These are phyloP conservation scores for Boletus rubescentipes DNA, from an alignment of 768 basidiomycete genomes.

Conservation along the genomic window DNA sequence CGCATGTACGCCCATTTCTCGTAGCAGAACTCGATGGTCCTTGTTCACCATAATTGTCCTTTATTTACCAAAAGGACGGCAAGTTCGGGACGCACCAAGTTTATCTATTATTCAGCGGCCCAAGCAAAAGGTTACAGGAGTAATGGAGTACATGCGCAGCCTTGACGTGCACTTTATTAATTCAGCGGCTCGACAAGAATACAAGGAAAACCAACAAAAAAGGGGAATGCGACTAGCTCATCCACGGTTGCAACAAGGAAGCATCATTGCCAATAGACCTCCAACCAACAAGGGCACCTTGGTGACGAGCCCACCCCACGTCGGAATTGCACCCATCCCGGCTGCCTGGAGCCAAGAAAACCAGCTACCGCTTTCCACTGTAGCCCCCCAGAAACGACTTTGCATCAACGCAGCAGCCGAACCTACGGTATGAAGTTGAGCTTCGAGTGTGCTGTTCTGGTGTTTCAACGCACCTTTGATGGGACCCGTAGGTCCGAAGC, in stretches of 20 bases:
- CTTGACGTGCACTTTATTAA: neutral
- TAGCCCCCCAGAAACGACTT: neutral
- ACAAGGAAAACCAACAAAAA: neutral
- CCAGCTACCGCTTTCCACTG: constrained; percentile 1
- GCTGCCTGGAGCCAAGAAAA: constrained; percentile 13
- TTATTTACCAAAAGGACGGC: too few species aligned
- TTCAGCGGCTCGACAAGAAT: neutral
- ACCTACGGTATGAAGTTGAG: neutral
- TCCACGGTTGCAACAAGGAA: neutral
- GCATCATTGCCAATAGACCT: neutral
- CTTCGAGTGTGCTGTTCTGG: neutral
- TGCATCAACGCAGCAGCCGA: constrained; percentile 12
- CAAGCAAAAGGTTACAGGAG: too few species aligned
- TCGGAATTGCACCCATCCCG: constrained; percentile 3
- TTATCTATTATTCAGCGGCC: too few species aligned
- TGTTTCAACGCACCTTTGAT: constrained; percentile 4
- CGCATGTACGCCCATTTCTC: too few species aligned
- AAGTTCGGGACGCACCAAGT: too few species aligned
- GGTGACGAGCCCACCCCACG: neutral
- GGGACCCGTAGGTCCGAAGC: constrained; percentile 13
- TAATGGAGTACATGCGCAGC: too few species aligned
- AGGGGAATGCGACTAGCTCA: neutral
- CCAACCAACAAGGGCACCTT: neutral
- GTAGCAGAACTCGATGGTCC: too few species aligned
- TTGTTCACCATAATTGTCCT: too few species aligned